Evolutionary conservation across 148 eudicot species (phyloP), one percentile per base, ranked within the genome.

Genomic region (Camellia sinensis): DNA sequence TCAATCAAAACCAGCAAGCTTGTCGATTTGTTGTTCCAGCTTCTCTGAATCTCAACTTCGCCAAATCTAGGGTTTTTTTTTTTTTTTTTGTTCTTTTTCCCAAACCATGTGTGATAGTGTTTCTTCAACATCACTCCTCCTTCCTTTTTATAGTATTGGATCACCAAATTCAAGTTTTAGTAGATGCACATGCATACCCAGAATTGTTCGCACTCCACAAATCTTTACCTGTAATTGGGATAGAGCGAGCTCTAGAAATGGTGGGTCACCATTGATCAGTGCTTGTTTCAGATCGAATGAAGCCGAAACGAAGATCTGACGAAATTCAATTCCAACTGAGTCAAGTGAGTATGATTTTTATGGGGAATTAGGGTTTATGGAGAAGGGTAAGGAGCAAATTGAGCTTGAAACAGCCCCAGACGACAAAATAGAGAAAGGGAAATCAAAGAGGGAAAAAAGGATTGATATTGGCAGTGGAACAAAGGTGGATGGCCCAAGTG

Each of bases 341-440:
- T 81, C 84, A 5, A 76, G 83, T 60, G 87, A 74, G 56, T 78
- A 78, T 64, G 81, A 80, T 6, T 83, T 80, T 19, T 46, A 67
- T 19, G 63, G 80, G 60, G 81, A 80, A 46, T 21, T 77, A 56
- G 80, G 83, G 71, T 15, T 87, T 40, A 82, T 78, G 61, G 85
- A 86, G 73, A 80, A 61, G 43, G 54, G 68, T 40, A 76, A 80
- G 72, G 67, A 56, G 64, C 15, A 66, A 79, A 54, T 67, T 60
- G 70, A 70, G 45, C 40, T 76, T 68, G 76, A 65, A 22, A 10
- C 44, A 1, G 44, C 63, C 63, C 19, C 5, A 4, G 7, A 17
- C 19, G 19, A 18, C 63, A 60, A 19, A 2, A 43, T n/a, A 19
- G 43, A 48, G 4, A 67, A 63, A 21, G 29, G 54, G 77, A 59